Evolutionary conservation across 1,139 yeast species (phyloP).

Genomic region (Yarrowia galli): DNA sequence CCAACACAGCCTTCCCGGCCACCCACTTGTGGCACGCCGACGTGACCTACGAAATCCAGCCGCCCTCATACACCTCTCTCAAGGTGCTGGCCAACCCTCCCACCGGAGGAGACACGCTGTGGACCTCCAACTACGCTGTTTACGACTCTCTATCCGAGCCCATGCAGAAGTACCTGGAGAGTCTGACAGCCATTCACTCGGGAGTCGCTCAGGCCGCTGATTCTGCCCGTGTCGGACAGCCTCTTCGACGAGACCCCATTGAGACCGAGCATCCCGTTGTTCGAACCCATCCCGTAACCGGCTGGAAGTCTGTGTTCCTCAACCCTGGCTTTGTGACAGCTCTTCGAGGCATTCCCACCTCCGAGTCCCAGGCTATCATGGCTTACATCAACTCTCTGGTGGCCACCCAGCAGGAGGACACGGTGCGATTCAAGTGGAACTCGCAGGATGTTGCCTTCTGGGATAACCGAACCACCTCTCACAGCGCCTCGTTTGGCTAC

Average conservation of each 20-base stretch:
- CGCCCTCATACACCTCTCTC: constrained; percentile 71
- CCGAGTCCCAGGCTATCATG: constrained; percentile 66
- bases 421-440: constrained; percentile 65
- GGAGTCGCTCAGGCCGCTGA: constrained; percentile 71
- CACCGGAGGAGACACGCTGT: constrained; percentile 77
- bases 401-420: constrained; percentile 61
- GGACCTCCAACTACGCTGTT: constrained; percentile 69
- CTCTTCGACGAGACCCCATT: constrained; percentile 69
- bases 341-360: constrained; percentile 69
- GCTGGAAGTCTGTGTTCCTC: constrained; percentile 64
- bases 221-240: constrained; percentile 62
- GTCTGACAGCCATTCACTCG: constrained; percentile 69
- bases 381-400: constrained; percentile 61
- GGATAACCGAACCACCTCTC: constrained; percentile 74
- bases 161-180: constrained; percentile 62
- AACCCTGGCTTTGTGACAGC: constrained; percentile 68
- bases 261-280: constrained; percentile 69
- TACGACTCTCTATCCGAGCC: constrained; percentile 71
- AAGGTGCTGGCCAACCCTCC: constrained; percentile 67
- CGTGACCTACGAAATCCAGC: constrained; percentile 72
- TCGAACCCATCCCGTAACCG: constrained; percentile 72
- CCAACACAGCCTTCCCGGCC: constrained; percentile 47
- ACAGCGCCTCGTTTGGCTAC: constrained; percentile 59
- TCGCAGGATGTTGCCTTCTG: constrained; percentile 70
- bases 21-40: constrained; percentile 67